Evolutionary conservation across 495 filamentous ascomycete species (phyloP), one percentile per base, ranked within the genome.

Genomic region (Lophiostoma macrostomum): DNA sequence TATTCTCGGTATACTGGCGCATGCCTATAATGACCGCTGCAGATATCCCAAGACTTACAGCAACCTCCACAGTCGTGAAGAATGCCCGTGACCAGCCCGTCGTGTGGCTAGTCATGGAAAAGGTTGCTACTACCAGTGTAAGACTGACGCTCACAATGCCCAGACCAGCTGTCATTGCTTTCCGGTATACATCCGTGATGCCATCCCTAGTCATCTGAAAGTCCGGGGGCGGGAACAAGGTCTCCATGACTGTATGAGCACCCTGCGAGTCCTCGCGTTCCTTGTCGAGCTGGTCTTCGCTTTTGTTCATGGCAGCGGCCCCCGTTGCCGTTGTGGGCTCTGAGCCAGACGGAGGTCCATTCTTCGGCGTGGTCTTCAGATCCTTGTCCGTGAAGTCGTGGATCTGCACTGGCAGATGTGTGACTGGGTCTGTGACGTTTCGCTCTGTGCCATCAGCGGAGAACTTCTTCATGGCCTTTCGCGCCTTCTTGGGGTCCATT

Each of bases 391-490:
- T 86, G 53, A 78, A 79, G 58, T 86, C 84, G 60, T 85, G 82
- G 30, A 86, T 80, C 16, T 64, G 66, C 18, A 86, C 71, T 4
- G 82, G 82, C 1, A 87, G 67, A 64, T 87, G 84, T 0, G 84
- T 87, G 12, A 87, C 78, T 0, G 84, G 84, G 66, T 87, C 84
- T 5, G 82, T 87, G n/a, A 87, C 84, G 60, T 83, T 71, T 12
- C 83, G 73, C 13, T 78, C 77, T 25, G 73, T 74, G 30, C 63
- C 56, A 30, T 77, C 72, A 27, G 77, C 70, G 43, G 56, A 61
- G 30, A 54, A 50, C 41, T 79, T 72, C 50, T 80, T 77, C 49
- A 76, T 72, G 29, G 76, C 64, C 66, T 85, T 84, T 20, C 82
- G 70, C 58, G 79, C 79, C 46, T 81, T 67, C 58, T 73, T 79